These are phyloP conservation scores for Acer negundo DNA, from an alignment of 345 rosid genomes.

Conservation along the genomic window DNA sequence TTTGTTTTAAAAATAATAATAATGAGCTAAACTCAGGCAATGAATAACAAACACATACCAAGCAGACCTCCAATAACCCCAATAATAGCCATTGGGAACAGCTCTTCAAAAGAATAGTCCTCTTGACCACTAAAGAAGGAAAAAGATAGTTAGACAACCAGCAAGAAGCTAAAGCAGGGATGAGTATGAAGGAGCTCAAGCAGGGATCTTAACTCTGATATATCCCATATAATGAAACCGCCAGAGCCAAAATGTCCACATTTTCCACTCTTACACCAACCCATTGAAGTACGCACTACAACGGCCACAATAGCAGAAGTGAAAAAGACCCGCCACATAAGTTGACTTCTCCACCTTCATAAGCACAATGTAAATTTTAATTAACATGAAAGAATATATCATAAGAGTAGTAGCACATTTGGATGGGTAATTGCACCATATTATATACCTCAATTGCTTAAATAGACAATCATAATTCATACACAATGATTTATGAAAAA, in stretches of 20 bases:
- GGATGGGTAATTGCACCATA: constrained; percentile 1
- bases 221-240: constrained; percentile 97
- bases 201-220: constrained; percentile 71
- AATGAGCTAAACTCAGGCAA: constrained; percentile 15
- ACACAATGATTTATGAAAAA: background rate
- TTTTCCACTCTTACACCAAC: constrained; percentile 92
- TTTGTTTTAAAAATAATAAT: background rate
- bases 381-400: background rate
- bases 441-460: constrained; percentile 6
- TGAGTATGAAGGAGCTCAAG: background rate
- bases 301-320: constrained; percentile 98
- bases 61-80: constrained; percentile 94
- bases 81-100: constrained; percentile 95
- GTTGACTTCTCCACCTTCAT: constrained; percentile 99
- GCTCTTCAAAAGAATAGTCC: constrained; percentile 88
- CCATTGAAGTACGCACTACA: constrained; percentile 96
- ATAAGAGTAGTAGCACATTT: background rate
- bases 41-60: constrained; percentile 45
- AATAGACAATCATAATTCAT: background rate
- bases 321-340: constrained; percentile 99
- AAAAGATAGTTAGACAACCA: constrained; percentile 22
- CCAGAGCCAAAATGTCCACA: constrained; percentile 99
- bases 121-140: constrained; percentile 75
- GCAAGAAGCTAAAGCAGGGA: constrained; percentile 11
- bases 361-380: constrained; percentile 20